Evolutionary conservation across 495 filamentous ascomycete species (phyloP), one percentile per base, ranked within the genome.

Genomic region (Evernia prunastri): DNA sequence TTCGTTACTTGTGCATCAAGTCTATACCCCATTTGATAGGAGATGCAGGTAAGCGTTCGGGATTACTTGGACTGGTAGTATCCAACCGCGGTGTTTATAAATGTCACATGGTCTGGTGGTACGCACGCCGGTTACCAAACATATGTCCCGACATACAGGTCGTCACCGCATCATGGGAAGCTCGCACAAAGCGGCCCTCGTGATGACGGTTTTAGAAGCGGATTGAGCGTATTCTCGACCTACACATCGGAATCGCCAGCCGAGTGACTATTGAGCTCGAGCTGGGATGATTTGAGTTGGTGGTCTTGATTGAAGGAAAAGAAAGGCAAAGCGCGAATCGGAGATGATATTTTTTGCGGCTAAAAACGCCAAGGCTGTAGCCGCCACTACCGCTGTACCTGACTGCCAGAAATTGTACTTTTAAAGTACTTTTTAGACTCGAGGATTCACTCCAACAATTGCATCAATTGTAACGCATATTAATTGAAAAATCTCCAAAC

Each of bases 201-300:
- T 91, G 88, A 91, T 86, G 86, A 97, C 91, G 93, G 93, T 97
- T 97, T 97, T 97, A 90, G 83, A 90, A 87, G 89, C 85, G 88
- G 84, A 80, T 79, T 78, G 71, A 68, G 70, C 77, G 81, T 80
- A 72, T 76, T 93, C 89, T 93, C 79, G 89, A 90, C 93, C 82
- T 86, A 90, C 86, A 75, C 84, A 89, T 89, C 86, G 87, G 88
- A 92, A 80, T 89, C 85, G 86, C 80, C 88, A 91, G 88, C 80
- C 80, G 85, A 87, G 85, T 89, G 75, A 81, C 70, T 69, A 54
- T 74, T 67, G 51, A 67, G 62, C 71, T 81, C 82, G 78, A 78
- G 80, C 86, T 87, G 87, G 79, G 86, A 90, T 89, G 89, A 90
- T 92, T 94, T 92, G 89, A 91, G 86, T 87, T 84, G 87, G 86